phyloP scores from a whole-genome alignment of 2,329 filamentous ascomycete genomes.

The Sarocladiaceae sp. region DNA sequence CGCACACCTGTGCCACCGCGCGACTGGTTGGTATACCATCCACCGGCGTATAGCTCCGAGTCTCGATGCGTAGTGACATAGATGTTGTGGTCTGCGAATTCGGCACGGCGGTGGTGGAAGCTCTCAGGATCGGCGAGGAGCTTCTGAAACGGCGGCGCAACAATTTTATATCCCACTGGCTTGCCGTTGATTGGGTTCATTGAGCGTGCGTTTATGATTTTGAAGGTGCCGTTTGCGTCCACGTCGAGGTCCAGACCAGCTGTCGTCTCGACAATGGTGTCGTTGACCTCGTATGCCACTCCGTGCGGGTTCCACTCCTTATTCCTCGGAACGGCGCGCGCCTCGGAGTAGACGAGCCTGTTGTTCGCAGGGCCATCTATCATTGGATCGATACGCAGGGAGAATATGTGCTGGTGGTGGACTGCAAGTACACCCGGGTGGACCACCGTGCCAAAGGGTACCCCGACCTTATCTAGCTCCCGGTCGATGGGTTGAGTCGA shows the following conservation, averaged over 20 bases:
- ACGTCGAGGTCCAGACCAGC: no score
- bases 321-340: slow-evolving; percentile 38
- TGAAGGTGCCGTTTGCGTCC: no score
- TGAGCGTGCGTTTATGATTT: no score
- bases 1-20: slow-evolving; percentile 32
- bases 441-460: slow-evolving; percentile 57
- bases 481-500: slow-evolving; percentile 45
- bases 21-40: slow-evolving; percentile 45
- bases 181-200: no score
- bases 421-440: slow-evolving; percentile 57
- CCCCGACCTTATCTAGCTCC: slow-evolving; percentile 41
- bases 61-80: slow-evolving; percentile 42
- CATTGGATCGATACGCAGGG: slow-evolving; percentile 60
- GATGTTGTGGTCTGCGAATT: slow-evolving; percentile 38
- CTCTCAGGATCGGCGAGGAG: slow-evolving; percentile 35
- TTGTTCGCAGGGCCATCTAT: slow-evolving; percentile 57
- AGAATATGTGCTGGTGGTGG: slow-evolving; percentile 67
- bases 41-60: slow-evolving; percentile 38
- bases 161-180: slow-evolving; percentile 43
- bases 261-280: no score
- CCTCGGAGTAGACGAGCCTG: slow-evolving; percentile 29
- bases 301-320: slow-evolving; percentile 48
- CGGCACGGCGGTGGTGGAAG: slow-evolving; percentile 34
- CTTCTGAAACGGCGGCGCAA: slow-evolving; percentile 41
- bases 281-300: no score